A percentile compares a stretch with the other conserved stretches of the same genome.
Evolutionary conservation across 257 asterid genomes (phyloP).

Genomic region (Gardenia jasminoides): DNA sequence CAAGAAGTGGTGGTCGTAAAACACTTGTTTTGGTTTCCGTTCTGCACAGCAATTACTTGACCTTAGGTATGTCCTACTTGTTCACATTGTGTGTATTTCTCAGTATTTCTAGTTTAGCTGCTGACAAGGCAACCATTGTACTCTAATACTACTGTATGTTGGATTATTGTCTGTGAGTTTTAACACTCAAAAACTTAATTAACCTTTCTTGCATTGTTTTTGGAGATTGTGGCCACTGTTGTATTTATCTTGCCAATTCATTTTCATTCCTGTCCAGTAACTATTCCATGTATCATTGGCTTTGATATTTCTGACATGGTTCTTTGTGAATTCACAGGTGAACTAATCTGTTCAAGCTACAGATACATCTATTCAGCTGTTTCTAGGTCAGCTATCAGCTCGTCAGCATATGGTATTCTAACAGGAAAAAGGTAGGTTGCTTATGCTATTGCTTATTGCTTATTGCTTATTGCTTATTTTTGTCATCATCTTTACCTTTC

Average conservation of each 20-base stretch:
- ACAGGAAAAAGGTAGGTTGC: conserved; percentile 67
- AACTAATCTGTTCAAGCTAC: conserved; percentile 65
- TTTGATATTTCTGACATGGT: conserved; percentile 12
- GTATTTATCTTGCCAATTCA: background rate
- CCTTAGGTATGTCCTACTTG: conserved; percentile 46
- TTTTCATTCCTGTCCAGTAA: background rate
- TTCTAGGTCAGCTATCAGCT: conserved; percentile 54
- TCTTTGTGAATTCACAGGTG: conserved; percentile 49
- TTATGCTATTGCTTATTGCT: background rate
- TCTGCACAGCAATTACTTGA: conserved; percentile 78
- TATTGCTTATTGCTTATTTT: no score
- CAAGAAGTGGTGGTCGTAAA: conserved; percentile 22
- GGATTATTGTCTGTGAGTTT: background rate
- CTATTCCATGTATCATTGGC: background rate
- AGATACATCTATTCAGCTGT: conserved; percentile 41
- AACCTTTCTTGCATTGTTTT: background rate
- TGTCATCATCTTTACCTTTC: background rate
- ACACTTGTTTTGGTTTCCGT: conserved; percentile 52
- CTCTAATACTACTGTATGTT: background rate
- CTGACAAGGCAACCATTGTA: background rate
- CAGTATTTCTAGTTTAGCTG: background rate
- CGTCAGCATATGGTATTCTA: conserved; percentile 74
- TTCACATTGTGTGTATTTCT: no score
- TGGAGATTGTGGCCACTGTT: background rate
- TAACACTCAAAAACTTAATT: background rate